Evolutionary conservation across 352 stramenopile genomes (phyloP).

Genomic region (Globisporangium barbulae): DNA sequence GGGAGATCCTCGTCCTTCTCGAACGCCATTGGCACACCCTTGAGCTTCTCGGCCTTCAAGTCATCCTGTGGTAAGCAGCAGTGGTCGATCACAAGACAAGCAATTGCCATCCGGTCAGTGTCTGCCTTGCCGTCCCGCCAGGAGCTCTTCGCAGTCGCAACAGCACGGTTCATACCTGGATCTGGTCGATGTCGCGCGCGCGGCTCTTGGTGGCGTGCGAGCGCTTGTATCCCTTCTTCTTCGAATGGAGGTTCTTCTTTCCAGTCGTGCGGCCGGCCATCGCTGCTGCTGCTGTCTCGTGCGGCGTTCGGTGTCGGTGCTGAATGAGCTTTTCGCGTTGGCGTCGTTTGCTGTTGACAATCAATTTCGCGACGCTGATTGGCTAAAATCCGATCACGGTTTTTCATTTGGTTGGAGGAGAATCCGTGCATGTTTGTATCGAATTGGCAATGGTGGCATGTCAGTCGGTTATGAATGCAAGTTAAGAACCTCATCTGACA

Average conservation of each 20-base stretch:
- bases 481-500: slow-evolving; percentile 3
- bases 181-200: slow-evolving; percentile 81
- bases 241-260: slow-evolving; percentile 70
- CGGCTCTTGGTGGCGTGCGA: slow-evolving; percentile 80
- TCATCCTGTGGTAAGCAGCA: slow-evolving; percentile 46
- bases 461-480: not conserved
- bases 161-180: slow-evolving; percentile 39
- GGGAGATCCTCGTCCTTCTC: slow-evolving; percentile 84
- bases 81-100: not conserved
- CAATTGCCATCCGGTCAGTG: not conserved
- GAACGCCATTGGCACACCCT: slow-evolving; percentile 61
- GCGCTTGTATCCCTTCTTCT: slow-evolving; percentile 89
- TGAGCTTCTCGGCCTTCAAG: slow-evolving; percentile 52
- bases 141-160: not conserved
- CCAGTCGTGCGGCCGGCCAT: slow-evolving; percentile 42
- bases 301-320: slow-evolving; percentile 10
- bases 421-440: slow-evolving; percentile 10
- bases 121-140: not conserved
- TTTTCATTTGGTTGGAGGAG: slow-evolving; percentile 24
- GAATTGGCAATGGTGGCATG: not conserved
- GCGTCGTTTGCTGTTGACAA: slow-evolving; percentile 1
- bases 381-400: not conserved
- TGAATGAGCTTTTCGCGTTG: slow-evolving; percentile 5
- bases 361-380: not conserved
- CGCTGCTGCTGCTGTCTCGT: slow-evolving; percentile 19